Conservation (phyloP, 768 basidiomycete genomes). For the Auricularia cornea region DNA sequence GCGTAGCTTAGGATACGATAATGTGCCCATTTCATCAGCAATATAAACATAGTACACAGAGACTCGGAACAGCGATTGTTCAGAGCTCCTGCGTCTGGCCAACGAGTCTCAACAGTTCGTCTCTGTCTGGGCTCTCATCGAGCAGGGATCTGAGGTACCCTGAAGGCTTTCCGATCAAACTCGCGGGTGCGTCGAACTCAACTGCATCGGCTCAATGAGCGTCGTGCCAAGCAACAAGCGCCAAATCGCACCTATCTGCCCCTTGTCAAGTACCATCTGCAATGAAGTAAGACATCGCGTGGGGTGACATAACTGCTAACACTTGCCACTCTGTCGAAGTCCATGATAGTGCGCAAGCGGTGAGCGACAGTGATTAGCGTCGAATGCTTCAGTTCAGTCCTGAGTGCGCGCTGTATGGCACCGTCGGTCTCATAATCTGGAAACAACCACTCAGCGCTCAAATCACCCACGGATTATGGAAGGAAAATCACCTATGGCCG, state of each 20-base stretch:
- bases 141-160: constrained; percentile 15
- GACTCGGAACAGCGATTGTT: too few species aligned
- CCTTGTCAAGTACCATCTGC: constrained; percentile 47
- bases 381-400: constrained; percentile 24
- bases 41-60: too few species aligned
- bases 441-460: too few species aligned
- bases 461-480: too few species aligned
- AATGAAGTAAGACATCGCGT: not conserved
- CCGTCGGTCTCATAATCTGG: constrained; percentile 42
- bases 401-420: constrained; percentile 29
- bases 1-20: too few species aligned
- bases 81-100: not conserved
- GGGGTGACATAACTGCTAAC: not conserved
- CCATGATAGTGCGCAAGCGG: constrained; percentile 23
- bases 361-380: constrained; percentile 38
- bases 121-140: constrained; percentile 16
- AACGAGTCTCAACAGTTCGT: too few species aligned
- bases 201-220: constrained; percentile 14
- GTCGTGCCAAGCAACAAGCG: not conserved
- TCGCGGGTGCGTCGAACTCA: constrained; percentile 46
- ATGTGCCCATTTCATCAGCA: too few species aligned
- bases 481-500: too few species aligned
- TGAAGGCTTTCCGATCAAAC: constrained; percentile 21
- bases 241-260: constrained; percentile 24
- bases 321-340: constrained; percentile 26